Evolutionary conservation across 139 green algal genomes (phyloP), one percentile per base, ranked within the genome.

Genomic region (Edaphochlamys debaryana): DNA sequence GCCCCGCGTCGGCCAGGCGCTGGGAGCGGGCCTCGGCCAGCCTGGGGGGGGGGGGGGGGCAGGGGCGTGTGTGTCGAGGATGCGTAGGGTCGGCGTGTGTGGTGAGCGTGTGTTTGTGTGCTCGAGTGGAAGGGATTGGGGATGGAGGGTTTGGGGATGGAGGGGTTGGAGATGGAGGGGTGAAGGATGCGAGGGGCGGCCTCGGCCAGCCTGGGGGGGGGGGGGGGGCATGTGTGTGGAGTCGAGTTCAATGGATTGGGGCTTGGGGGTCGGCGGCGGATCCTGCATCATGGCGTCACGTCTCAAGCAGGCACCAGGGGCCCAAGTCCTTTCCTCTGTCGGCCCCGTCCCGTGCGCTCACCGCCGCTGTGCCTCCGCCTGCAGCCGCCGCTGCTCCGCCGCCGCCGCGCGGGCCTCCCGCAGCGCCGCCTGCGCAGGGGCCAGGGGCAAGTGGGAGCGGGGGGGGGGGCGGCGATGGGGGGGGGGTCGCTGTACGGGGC

Each of bases 1-100:
- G 73, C 38, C 56, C 67, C 38, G 73, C 73, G 73, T 56, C 36
- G 2, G 73, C 29, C 23, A 80, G 23, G 27, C 73, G 73, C 13
- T 29, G 8, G 25, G 23, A 3, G 37, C 73, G 56, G 25, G 37
- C 73, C 56, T 41, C 37, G 23, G 20, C 34, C 38, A 80, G 73
- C 13, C 34, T 69, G 56, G 4, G 30, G 29, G 29, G 4, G 60
- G 3, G 60, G 60, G 3, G 60, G 30, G 7, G 60, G 60, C 29
- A 27, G 29, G 17, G 4, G 20, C 27, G 11, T 15, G 54, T 5
- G 60, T 40, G 60, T 3, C 29, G 60, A 29, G 60, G 4, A 38
- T 63, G 7, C 27, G 27, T 30, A 17, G 60, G 60, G 4, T 22
- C 19, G 3, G 30, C 8, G 3, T 17, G 60, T 29, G 60, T 37